phyloP scores from a whole-genome alignment of 2,329 filamentous ascomycete genomes.

The Arthroderma sp. region DNA sequence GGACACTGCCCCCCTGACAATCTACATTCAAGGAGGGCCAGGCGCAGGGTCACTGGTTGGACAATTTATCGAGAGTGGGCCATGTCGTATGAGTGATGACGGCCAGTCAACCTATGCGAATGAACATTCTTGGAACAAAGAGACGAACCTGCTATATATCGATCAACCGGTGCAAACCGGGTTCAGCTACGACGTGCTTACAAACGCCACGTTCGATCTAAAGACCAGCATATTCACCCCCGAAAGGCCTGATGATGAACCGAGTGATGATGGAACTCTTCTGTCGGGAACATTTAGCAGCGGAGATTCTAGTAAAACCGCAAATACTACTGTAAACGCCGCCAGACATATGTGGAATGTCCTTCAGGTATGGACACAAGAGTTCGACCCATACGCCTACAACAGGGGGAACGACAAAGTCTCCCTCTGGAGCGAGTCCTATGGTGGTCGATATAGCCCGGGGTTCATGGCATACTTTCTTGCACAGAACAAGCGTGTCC shows the following conservation, averaged over 20 bases:
- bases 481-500: slow-evolving; percentile 30
- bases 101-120: slow-evolving; percentile 27
- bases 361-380: slow-evolving; percentile 49
- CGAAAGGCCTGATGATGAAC: neutral
- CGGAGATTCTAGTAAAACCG: slow-evolving; percentile 19
- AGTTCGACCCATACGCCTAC: slow-evolving; percentile 38
- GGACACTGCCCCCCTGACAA: slow-evolving; percentile 26
- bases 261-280: slow-evolving; percentile 1
- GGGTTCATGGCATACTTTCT: slow-evolving; percentile 31
- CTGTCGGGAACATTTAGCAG: neutral
- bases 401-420: slow-evolving; percentile 41
- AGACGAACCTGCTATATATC: slow-evolving; percentile 55
- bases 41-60: slow-evolving; percentile 28
- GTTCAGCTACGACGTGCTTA: slow-evolving; percentile 35
- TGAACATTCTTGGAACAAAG: slow-evolving; percentile 43
- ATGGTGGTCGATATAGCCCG: slow-evolving; percentile 36
- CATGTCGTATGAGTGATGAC: slow-evolving; percentile 38
- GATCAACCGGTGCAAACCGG: slow-evolving; percentile 50
- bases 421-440: slow-evolving; percentile 33
- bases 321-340: slow-evolving; percentile 42
- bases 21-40: slow-evolving; percentile 34
- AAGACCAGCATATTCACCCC: slow-evolving; percentile 1
- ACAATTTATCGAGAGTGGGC: slow-evolving; percentile 27
- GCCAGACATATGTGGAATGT: slow-evolving; percentile 48
- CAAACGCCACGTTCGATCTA: slow-evolving; percentile 2